phyloP scores from a whole-genome alignment of 73 alveolate genomes.

The Uronychia setigera region DNA sequence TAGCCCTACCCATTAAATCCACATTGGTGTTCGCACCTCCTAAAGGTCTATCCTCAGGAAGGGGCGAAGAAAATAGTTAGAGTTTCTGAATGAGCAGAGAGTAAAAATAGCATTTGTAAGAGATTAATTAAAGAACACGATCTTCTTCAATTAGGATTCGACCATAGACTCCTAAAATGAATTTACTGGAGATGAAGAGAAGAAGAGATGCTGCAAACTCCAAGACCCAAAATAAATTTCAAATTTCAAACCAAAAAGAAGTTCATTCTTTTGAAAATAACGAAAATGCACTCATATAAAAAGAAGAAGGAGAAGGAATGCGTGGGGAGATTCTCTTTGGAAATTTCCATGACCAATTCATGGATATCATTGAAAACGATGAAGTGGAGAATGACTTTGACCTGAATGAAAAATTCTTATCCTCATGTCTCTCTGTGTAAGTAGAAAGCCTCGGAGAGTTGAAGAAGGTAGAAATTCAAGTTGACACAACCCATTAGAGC shows the following conservation, averaged over 20 bases:
- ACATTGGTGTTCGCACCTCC: neutral
- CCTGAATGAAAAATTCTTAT: slow-evolving; percentile 18
- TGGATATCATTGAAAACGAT: slow-evolving; percentile 35
- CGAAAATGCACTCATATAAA: too few species aligned
- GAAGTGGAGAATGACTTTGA: slow-evolving; percentile 29
- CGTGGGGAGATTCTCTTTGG: neutral
- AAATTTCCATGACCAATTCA: neutral
- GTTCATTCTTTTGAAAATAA: too few species aligned
- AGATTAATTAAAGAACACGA: too few species aligned
- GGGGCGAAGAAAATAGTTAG: neutral
- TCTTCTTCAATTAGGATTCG: neutral
- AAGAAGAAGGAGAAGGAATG: too few species aligned
- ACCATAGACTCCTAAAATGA: neutral
- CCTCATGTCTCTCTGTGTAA: slow-evolving; percentile 5
- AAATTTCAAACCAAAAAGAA: too few species aligned
- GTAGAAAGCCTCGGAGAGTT: slow-evolving; percentile 5
- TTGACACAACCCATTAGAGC: slow-evolving; percentile 32
- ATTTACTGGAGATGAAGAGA: neutral
- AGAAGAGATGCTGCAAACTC: neutral
- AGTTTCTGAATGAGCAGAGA: neutral
- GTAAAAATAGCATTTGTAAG: neutral
- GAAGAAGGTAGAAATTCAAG: slow-evolving; percentile 26
- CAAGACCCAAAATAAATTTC: too few species aligned
- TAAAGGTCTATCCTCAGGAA: neutral
- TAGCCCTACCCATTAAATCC: neutral